Evolutionary conservation across 1,139 yeast genomes (phyloP).

Genomic region (Yamadazyma songkhlaensis): DNA sequence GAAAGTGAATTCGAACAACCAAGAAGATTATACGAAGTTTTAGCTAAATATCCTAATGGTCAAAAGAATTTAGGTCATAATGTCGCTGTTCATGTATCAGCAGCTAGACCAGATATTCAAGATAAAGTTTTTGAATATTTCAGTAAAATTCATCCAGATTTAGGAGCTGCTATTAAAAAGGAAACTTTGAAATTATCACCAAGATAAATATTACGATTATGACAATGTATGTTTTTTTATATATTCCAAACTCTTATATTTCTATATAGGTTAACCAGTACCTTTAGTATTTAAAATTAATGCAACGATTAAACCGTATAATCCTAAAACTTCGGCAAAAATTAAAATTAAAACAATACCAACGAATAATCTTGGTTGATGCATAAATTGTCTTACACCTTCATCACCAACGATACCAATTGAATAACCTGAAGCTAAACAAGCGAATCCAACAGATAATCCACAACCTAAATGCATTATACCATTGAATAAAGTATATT

Average conservation of each 20-base stretch:
- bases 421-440: constrained; percentile 97
- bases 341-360: constrained; percentile 96
- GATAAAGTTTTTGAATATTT: constrained; percentile 78
- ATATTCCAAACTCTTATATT: neutral
- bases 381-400: constrained; percentile 96
- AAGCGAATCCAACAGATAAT: constrained; percentile 89
- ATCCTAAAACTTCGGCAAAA: constrained; percentile 98
- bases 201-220: constrained; percentile 26
- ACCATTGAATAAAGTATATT: constrained; percentile 87
- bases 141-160: constrained; percentile 58
- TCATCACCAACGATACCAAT: constrained; percentile 99
- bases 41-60: constrained; percentile 71
- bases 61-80: constrained; percentile 82
- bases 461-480: constrained; percentile 98
- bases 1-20: constrained; percentile 74
- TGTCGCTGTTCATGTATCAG: constrained; percentile 68
- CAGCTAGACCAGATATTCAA: constrained; percentile 72
- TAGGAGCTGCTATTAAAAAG: constrained; percentile 58
- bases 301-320: constrained; percentile 93
- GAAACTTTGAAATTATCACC: constrained; percentile 60
- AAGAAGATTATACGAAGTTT: constrained; percentile 64
- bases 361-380: constrained; percentile 94
- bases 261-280: constrained; percentile 5
- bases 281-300: constrained; percentile 89
- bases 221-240: neutral